Conservation (phyloP, 2,329 filamentous ascomycete species). For the Hymenoscyphus repandus region DNA sequence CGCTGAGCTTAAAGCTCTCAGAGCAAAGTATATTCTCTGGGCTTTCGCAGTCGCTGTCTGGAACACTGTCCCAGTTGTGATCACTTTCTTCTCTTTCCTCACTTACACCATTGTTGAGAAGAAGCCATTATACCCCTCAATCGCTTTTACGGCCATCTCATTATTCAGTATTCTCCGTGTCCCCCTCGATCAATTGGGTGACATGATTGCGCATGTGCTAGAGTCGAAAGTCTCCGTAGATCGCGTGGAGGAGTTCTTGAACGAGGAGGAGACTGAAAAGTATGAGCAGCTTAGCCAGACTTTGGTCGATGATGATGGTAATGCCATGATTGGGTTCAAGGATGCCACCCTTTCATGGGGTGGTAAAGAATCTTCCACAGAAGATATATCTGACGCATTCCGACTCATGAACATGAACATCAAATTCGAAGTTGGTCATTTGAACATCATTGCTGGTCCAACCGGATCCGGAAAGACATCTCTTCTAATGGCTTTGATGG, state of each 20-base stretch:
- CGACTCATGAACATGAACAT: slow-evolving; percentile 78
- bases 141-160: slow-evolving; percentile 93
- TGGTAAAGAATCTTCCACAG: slow-evolving; percentile 55
- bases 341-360: slow-evolving; percentile 89
- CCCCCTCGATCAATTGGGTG: slow-evolving; percentile 89
- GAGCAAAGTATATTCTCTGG: slow-evolving; percentile 85
- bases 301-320: slow-evolving; percentile 62
- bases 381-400: slow-evolving; percentile 65
- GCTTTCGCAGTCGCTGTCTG: slow-evolving; percentile 86
- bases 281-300: slow-evolving; percentile 75
- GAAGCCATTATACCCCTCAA: slow-evolving; percentile 82
- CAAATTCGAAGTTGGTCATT: slow-evolving; percentile 75
- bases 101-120: slow-evolving; percentile 87
- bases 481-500: slow-evolving; percentile 88
- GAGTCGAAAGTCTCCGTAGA: slow-evolving; percentile 96
- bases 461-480: slow-evolving; percentile 96
- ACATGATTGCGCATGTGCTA: slow-evolving; percentile 98
- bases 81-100: slow-evolving; percentile 94
- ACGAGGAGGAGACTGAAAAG: slow-evolving; percentile 93
- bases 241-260: slow-evolving; percentile 89
- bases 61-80: slow-evolving; percentile 92
- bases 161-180: slow-evolving; percentile 92
- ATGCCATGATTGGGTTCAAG: slow-evolving; percentile 76
- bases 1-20: slow-evolving; percentile 71
- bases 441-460: slow-evolving; percentile 89